phyloP scores from a whole-genome alignment of 1,284 basidiomycete genomes.

The Rhodotorula sp. region DNA sequence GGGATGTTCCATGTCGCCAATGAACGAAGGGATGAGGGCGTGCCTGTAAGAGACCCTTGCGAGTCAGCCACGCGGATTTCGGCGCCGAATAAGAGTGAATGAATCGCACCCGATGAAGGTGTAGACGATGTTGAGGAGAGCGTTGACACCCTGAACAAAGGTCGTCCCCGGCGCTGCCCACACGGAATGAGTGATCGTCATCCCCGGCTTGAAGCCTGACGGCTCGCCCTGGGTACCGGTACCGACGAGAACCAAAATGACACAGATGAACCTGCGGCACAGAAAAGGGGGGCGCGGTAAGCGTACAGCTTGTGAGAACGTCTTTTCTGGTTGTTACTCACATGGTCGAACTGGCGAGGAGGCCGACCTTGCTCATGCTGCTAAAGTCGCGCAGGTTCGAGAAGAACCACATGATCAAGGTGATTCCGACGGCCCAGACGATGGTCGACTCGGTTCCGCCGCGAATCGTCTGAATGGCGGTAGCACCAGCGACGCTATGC shows the following conservation, averaged over 20 bases:
- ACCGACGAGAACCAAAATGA: slow-evolving; percentile 38
- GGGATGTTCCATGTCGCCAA: slow-evolving; percentile 59
- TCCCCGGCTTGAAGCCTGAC: not conserved
- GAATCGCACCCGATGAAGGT: not conserved
- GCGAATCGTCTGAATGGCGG: slow-evolving; percentile 59
- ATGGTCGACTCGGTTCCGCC: slow-evolving; percentile 60
- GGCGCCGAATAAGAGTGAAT: slow-evolving; percentile 32
- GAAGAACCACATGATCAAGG: slow-evolving; percentile 37
- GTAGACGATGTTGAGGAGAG: slow-evolving; percentile 51
- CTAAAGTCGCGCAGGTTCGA: slow-evolving; percentile 42
- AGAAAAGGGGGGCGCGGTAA: not conserved
- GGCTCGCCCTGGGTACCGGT: slow-evolving; percentile 31
- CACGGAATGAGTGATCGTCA: slow-evolving; percentile 41
- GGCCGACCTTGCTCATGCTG: slow-evolving; percentile 40
- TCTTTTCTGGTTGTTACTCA: not conserved
- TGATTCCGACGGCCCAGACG: slow-evolving; percentile 55
- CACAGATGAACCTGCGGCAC: slow-evolving; percentile 31
- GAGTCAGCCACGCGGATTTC: slow-evolving; percentile 47
- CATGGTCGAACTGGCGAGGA: slow-evolving; percentile 35
- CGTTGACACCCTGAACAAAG: slow-evolving; percentile 58
- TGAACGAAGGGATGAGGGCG: slow-evolving; percentile 55
- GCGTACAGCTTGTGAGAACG: too few relatives aligned
- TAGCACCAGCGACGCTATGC: slow-evolving; percentile 51
- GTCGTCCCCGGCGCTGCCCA: slow-evolving; percentile 54
- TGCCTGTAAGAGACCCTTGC: slow-evolving; percentile 58